Evolutionary conservation across 2,329 filamentous ascomycete genomes (phyloP).

Genomic region (Claviceps sp.): DNA sequence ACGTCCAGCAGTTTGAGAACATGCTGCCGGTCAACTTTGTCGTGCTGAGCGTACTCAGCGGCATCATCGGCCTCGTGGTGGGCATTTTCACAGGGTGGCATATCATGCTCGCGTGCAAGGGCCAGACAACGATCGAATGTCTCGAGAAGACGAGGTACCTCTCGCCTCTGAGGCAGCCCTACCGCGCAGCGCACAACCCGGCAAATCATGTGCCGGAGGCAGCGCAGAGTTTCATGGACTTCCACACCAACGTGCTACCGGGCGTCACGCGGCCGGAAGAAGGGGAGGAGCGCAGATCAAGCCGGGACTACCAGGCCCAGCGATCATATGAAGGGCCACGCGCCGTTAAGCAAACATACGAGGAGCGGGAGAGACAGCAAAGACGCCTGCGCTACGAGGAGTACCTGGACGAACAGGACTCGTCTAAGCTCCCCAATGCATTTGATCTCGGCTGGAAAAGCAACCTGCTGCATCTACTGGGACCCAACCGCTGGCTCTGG

Average conservation of each 20-base stretch:
- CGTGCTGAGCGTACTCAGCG: conserved; percentile 70
- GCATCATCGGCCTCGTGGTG: conserved; percentile 83
- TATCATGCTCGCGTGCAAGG: conserved; percentile 61
- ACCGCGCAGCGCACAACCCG: conserved; percentile 45
- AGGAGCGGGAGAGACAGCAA: conserved; percentile 41
- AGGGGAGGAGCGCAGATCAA: conserved; percentile 46
- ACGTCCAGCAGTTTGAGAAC: conserved; percentile 57
- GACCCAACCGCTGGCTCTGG: conserved; percentile 61
- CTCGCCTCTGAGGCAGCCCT: conserved; percentile 60
- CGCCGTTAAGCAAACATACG: conserved; percentile 37
- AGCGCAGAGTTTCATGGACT: conserved; percentile 62
- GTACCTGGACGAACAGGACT: conserved; percentile 85
- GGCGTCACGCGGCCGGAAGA: conserved; percentile 72
- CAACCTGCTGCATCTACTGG: conserved; percentile 75
- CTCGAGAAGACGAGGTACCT: conserved; percentile 93
- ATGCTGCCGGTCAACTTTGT: conserved; percentile 85
- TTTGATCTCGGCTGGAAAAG: conserved; percentile 78
- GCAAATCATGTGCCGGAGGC: conserved; percentile 37
- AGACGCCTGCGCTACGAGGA: conserved; percentile 44
- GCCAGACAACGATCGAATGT: conserved; percentile 91
- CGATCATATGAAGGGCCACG: conserved; percentile 17
- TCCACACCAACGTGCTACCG: conserved; percentile 68
- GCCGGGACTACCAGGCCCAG: conserved; percentile 6
- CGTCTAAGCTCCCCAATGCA: conserved; percentile 75
- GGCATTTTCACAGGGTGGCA: conserved; percentile 89